Base-by-base conservation (phyloP, 2,329 filamentous ascomycete species). In the Sporothrix curviconia region DNA sequence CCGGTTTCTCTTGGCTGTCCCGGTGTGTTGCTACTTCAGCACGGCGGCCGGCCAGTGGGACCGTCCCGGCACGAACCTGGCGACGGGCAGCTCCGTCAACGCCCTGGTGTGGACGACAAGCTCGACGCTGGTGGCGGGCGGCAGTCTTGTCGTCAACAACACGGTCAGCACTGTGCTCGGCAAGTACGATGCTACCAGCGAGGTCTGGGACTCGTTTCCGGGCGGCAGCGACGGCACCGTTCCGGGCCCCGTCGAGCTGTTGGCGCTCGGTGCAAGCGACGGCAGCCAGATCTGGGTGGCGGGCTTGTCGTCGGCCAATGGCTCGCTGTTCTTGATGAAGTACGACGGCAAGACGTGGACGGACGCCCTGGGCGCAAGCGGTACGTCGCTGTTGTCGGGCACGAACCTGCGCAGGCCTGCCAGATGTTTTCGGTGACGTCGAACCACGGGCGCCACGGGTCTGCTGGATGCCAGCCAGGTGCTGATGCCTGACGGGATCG, bases 1-100 rank as follows among this genome's bases (percentile, higher is more conserved):
- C 91, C 17, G 94, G 94, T 28, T n/a, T 86, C 87, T 4, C 79
- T 97, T 30, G 85, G 83, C 42, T 99, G 94, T 68, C 84, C 87
- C 3, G 85, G 83, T 47, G 81, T 99, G 24, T 99, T n/a, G 94
- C 72, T 76, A 87, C 59, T 95, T 89, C 73, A 85, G 87, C 67
- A 83, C 85, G 2, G 75, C 81, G 7, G 78, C 79, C 4, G 80
- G 79, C 14, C 86, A 92, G 66, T 99, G 92, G 92, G 87, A 80
- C 65, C 82, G 87, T 37, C 88, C 91, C 14, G 91, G 90, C 8
- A 82, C 80, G 44, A 85, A 82, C 57, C 71, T 97, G 15, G 76
- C 75, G 49, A 37, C 46, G 1, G 92, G 94, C 6, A 92, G 92
- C 4, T 80, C 78, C 22, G 87, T 92, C 37, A 79, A 85, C 59